Percentiles rank a stretch among this genome's conserved stretches.
Evolutionary conservation across 352 stramenopile genomes (phyloP).

Genomic region (Phytopythium vexans): DNA sequence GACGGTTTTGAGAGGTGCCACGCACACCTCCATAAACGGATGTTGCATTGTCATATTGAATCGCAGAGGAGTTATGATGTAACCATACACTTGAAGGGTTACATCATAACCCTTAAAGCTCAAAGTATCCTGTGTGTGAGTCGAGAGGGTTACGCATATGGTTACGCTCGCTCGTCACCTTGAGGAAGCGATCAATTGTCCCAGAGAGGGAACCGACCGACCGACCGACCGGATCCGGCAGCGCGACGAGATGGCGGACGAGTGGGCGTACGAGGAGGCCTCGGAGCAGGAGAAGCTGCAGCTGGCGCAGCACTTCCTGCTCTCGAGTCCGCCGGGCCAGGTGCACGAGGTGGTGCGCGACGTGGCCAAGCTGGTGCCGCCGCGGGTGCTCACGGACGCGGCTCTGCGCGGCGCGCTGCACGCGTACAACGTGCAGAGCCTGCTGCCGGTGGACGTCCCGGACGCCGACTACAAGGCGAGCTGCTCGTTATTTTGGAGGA

Average conservation of each 20-base stretch:
- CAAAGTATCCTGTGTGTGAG: background rate
- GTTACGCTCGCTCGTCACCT: too few species aligned
- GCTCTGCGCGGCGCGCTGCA: slow-evolving; percentile 70
- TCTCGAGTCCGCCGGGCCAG: slow-evolving; percentile 88
- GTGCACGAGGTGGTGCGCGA: slow-evolving; percentile 85
- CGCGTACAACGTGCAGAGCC: slow-evolving; percentile 76
- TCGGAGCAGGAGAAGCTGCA: slow-evolving; percentile 87
- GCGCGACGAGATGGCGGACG: slow-evolving; percentile 46
- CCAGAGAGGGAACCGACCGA: background rate
- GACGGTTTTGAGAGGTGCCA: too few species aligned
- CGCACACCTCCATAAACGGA: background rate
- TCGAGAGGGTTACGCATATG: background rate
- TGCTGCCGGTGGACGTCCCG: slow-evolving; percentile 59
- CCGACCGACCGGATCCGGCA: too few species aligned
- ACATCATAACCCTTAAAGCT: background rate
- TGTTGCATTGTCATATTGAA: background rate
- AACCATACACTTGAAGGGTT: background rate
- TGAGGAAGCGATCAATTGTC: background rate
- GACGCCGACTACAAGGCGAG: slow-evolving; percentile 76
- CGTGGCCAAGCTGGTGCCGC: slow-evolving; percentile 79
- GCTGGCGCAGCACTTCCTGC: slow-evolving; percentile 87
- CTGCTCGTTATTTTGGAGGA: background rate
- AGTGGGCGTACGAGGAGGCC: slow-evolving; percentile 66
- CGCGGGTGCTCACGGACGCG: slow-evolving; percentile 61
- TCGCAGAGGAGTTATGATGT: background rate